Evolutionary conservation across 306 rosid genomes (phyloP), one percentile per base, ranked within the genome.

Genomic region (Pterocarpus macrocarpus): DNA sequence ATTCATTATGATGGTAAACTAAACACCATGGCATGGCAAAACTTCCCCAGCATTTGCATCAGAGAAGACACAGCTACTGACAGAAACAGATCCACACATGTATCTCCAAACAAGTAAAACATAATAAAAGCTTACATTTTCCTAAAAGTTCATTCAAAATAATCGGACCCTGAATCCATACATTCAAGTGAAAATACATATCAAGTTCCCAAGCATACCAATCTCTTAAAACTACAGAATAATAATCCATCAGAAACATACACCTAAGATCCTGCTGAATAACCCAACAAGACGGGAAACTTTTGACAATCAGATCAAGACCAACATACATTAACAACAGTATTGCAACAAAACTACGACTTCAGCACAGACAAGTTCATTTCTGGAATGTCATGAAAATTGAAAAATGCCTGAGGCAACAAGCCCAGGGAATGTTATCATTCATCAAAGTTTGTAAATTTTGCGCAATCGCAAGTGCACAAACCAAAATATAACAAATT

Each of bases 21-120:
- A 38, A 71, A 12, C 64, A 71, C 33, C 64, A 49, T 1, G 30
- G 34, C 78, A 62, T 38, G 55, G 64, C 78, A 80, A 30, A 53
- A 39, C 50, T 50, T 36, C 52, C 45, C 73, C 74, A 14, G 7
- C 58, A n/a, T 39, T 30, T 50, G 43, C 33, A 35, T 17, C n/a
- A 50, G 57, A 12, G 50, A 38, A 38, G 41, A 38, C 41, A 3
- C 41, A 4, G 41, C 41, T 6, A 38, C 41, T 38, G 41, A 38
- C 41, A 38, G 41, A 38, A 38, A 38, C 41, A 38, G 41, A 38
- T 38, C 7, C 41, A 38, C 41, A 6, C 6, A 38, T 38, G 41
- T 4, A 38, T 38, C 41, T 38, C 5, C 41, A 38, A 38, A 38
- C 41, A 38, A 38, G 4, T 38, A 38, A 38, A 38, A 38, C 41